Percentiles rank a stretch among this genome's conserved stretches.
Evolutionary conservation across 2,329 filamentous ascomycete genomes (phyloP).

Genomic region (Fonsecaea nubica): DNA sequence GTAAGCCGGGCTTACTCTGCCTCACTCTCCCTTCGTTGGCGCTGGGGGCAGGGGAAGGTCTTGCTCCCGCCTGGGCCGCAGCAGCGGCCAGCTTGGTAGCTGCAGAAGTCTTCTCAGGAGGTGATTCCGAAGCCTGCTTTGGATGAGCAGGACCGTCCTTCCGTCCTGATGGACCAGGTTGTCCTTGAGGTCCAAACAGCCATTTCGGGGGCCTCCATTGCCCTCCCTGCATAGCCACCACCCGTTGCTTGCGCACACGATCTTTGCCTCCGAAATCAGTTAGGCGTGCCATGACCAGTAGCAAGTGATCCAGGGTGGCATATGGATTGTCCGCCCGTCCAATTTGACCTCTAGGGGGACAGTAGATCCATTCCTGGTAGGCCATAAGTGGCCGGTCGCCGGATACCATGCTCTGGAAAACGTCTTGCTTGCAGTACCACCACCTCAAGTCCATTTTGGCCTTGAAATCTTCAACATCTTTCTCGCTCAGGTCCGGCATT

Average conservation of each 20-base stretch:
- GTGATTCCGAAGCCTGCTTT: constrained; percentile 7
- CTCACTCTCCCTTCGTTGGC: constrained; percentile 35
- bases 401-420: constrained; percentile 87
- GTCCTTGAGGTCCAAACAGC: constrained; percentile 45
- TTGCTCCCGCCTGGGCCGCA: constrained; percentile 22
- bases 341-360: constrained; percentile 81
- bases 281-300: constrained; percentile 80
- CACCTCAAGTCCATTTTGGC: constrained; percentile 86
- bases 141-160: constrained; percentile 1
- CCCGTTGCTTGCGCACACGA: constrained; percentile 75
- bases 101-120: constrained; percentile 22
- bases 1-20: constrained; percentile 29
- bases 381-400: constrained; percentile 86
- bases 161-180: constrained; percentile 1
- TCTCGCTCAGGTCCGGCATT: constrained; percentile 47
- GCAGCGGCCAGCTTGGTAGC: constrained; percentile 32
- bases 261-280: constrained; percentile 80
- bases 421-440: constrained; percentile 96
- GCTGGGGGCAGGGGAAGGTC: constrained; percentile 30
- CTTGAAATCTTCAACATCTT: constrained; percentile 80
- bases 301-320: constrained; percentile 85
- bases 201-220: constrained; percentile 57
- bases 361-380: constrained; percentile 81
- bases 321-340: constrained; percentile 80
- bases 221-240: constrained; percentile 65